Percentiles rank a stretch among this genome's conserved stretches.
These are phyloP conservation scores for Gamarada debralockiae DNA, from an alignment of 495 filamentous ascomycete species.

Conservation along the genomic window DNA sequence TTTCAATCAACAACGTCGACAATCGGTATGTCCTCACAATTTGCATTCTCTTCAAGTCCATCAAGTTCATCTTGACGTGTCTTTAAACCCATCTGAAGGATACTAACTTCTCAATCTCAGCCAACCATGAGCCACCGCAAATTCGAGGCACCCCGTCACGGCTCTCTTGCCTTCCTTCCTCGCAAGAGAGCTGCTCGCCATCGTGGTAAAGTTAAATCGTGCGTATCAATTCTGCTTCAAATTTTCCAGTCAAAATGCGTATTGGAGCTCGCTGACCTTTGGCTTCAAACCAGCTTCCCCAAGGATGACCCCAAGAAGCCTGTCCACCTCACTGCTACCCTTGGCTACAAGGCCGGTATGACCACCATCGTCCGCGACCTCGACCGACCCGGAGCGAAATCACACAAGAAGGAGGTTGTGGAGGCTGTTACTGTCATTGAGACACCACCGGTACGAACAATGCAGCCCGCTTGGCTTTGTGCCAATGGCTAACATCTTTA, in stretches of 20 bases:
- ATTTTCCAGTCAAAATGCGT: constrained; percentile 2
- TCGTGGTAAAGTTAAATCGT: constrained; percentile 98
- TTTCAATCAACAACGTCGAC: background rate
- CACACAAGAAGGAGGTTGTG: constrained; percentile 99
- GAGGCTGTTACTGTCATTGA: constrained; percentile 99
- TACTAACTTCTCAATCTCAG: too few relatives aligned
- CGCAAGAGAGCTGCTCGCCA: constrained; percentile 96
- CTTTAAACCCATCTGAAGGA: too few relatives aligned
- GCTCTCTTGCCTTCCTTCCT: constrained; percentile 94
- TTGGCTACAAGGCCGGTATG: constrained; percentile 99
- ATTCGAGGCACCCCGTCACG: constrained; percentile 93
- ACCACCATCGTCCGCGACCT: constrained; percentile 99
- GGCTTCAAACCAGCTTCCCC: constrained; percentile 77
- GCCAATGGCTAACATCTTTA: constrained; percentile 57
- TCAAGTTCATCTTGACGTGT: too few relatives aligned
- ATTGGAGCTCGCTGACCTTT: constrained; percentile 27
- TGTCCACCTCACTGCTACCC: constrained; percentile 95
- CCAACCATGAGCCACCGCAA: too few relatives aligned
- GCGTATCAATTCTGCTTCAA: constrained; percentile 33
- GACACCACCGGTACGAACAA: constrained; percentile 93
- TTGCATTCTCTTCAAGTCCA: too few relatives aligned
- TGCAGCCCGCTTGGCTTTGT: constrained; percentile 54
- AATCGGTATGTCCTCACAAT: too few relatives aligned
- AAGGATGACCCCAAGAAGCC: constrained; percentile 99
- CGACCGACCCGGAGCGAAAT: constrained; percentile 98